phyloP scores from a whole-genome alignment of 257 asterid species.

The Solanum microdontum region DNA sequence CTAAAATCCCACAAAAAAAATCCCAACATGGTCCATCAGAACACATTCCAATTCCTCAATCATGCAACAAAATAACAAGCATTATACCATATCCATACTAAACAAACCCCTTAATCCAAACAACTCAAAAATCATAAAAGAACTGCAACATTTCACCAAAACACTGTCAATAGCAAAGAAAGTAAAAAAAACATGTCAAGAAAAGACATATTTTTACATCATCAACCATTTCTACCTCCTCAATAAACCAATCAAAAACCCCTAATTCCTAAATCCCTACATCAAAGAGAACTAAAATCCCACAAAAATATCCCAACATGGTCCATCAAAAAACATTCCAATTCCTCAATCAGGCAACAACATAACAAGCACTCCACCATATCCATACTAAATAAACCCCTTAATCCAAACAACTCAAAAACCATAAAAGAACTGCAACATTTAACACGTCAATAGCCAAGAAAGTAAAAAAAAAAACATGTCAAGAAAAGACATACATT shows the following conservation, averaged over 20 bases:
- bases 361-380: neutral
- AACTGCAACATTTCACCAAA: neutral
- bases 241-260: neutral
- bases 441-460: neutral
- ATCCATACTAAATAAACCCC: neutral
- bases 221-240: conserved; percentile 24
- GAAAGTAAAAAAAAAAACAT: neutral
- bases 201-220: neutral
- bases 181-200: neutral
- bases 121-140: neutral
- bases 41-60: conserved; percentile 8
- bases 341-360: conserved; percentile 7
- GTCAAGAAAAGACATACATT: neutral
- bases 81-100: too few relatives aligned
- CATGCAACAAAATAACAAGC: neutral
- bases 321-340: neutral
- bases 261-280: neutral
- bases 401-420: neutral
- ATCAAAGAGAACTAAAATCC: conserved; percentile 1
- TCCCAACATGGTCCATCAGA: neutral
- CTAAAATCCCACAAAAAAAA: conserved; percentile 5
- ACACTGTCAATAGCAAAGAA: neutral
- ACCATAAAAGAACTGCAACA: neutral
- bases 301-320: neutral
- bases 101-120: neutral